These are phyloP conservation scores for Tetracentron sinense DNA, from an alignment of 164 flowering plant genomes.

Conservation along the genomic window DNA sequence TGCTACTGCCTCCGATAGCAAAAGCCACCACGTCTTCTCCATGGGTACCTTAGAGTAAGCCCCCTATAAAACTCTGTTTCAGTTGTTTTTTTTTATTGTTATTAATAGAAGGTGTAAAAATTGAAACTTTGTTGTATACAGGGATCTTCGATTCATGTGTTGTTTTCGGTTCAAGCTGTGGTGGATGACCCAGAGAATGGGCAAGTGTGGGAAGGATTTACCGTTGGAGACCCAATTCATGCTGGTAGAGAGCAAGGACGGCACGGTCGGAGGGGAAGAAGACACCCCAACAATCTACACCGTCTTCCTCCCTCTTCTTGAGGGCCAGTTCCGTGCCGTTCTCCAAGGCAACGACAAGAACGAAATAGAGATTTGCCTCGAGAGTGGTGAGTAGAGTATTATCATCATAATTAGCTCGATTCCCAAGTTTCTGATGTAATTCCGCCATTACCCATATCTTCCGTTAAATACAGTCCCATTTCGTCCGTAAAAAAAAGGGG, in stretches of 20 bases:
- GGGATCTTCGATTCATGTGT: conserved; percentile 84
- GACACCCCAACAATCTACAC: conserved; percentile 60
- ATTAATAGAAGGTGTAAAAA: no score
- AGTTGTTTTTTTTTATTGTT: no score
- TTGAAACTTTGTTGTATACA: no score
- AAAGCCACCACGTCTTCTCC: conserved; percentile 84
- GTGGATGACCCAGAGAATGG: conserved; percentile 99
- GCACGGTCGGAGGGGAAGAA: conserved; percentile 31
- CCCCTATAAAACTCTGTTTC: neutral
- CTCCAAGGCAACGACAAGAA: conserved; percentile 86
- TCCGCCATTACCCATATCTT: conserved; percentile 2
- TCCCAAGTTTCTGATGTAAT: conserved; percentile 16
- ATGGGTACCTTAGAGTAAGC: conserved; percentile 80
- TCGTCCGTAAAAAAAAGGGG: conserved; percentile 9
- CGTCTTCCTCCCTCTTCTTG: conserved; percentile 86
- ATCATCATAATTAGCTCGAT: conserved; percentile 20
- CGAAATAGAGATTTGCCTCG: conserved; percentile 87
- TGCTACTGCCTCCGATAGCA: conserved; percentile 62
- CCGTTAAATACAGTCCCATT: conserved; percentile 5
- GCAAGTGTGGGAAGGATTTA: conserved; percentile 73
- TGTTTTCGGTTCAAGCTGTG: conserved; percentile 92
- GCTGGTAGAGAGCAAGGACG: conserved; percentile 81
- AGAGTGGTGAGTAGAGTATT: conserved; percentile 85
- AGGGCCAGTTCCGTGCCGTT: conserved; percentile 85
- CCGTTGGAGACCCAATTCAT: conserved; percentile 95